Percentiles rank a stretch among this genome's conserved stretches.
phyloP scores from a whole-genome alignment of 2,329 filamentous ascomycete genomes.

The Cryoendolithus antarcticus region DNA sequence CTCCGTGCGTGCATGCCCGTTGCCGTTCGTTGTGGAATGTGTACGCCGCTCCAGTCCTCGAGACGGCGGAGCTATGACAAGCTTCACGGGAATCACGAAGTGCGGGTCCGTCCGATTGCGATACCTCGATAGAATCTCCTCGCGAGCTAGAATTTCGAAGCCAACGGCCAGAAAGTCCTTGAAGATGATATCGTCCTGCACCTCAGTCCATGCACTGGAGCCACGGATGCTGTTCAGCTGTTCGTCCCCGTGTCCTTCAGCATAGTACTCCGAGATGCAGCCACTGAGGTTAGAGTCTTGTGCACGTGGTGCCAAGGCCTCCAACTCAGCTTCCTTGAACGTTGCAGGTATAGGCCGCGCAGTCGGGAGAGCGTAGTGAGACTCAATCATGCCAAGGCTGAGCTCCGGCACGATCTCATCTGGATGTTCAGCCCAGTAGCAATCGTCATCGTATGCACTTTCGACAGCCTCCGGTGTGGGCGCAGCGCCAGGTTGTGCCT shows the following conservation, averaged over 20 bases:
- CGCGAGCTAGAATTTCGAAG: conserved; percentile 29
- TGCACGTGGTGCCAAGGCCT: conserved; percentile 27
- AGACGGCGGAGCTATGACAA: not conserved
- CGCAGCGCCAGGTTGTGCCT: not conserved
- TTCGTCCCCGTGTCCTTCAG: conserved; percentile 30
- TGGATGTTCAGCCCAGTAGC: conserved; percentile 31
- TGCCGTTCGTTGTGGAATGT: conserved; percentile 1
- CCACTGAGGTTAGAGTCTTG: conserved; percentile 28
- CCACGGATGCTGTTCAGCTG: conserved; percentile 35
- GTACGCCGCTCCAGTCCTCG: not conserved
- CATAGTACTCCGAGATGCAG: conserved; percentile 40
- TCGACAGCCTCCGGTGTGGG: conserved; percentile 20
- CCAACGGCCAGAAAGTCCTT: conserved; percentile 31
- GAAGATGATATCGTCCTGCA: conserved; percentile 40
- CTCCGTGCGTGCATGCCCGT: conserved; percentile 1
- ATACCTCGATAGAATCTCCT: conserved; percentile 22
- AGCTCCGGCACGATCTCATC: conserved; percentile 32
- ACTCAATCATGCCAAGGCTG: conserved; percentile 33
- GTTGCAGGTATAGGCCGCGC: conserved; percentile 31
- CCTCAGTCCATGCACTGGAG: conserved; percentile 37
- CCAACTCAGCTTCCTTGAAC: conserved; percentile 32
- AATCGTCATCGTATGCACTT: conserved; percentile 30
- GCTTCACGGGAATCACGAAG: conserved; percentile 1
- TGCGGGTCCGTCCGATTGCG: conserved; percentile 11
- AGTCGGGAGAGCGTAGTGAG: conserved; percentile 32